phyloP scores from a whole-genome alignment of 2,329 filamentous ascomycete genomes.

The Lachnellula arida region DNA sequence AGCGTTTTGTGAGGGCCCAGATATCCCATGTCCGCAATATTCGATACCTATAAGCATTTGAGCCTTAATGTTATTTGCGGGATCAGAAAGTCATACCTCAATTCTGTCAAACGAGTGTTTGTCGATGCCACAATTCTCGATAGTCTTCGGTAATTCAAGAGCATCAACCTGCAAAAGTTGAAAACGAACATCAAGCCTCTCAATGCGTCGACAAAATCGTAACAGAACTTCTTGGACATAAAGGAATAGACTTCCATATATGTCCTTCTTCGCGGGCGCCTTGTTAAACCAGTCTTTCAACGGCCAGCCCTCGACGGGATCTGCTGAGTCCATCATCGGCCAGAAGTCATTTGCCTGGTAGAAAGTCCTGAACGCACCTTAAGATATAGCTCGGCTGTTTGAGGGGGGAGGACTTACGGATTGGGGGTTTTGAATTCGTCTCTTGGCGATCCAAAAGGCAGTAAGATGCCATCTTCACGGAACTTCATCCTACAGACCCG shows the following conservation, averaged over 20 bases:
- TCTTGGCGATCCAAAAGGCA: slow-evolving; percentile 36
- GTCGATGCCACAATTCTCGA: slow-evolving; percentile 20
- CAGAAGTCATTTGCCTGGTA: slow-evolving; percentile 30
- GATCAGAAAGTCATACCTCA: slow-evolving; percentile 30
- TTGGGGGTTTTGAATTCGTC: slow-evolving; percentile 36
- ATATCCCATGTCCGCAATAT: slow-evolving; percentile 35
- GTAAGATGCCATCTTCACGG: slow-evolving; percentile 35
- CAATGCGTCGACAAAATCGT: slow-evolving; percentile 29
- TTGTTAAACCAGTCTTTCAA: slow-evolving; percentile 25
- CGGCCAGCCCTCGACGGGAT: slow-evolving; percentile 37
- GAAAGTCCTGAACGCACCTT: slow-evolving; percentile 30
- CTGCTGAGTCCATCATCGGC: slow-evolving; percentile 35
- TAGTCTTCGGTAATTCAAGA: not conserved
- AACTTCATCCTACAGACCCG: slow-evolving; percentile 32
- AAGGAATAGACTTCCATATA: slow-evolving; percentile 37
- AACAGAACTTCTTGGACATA: slow-evolving; percentile 29
- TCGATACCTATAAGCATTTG: slow-evolving; percentile 31
- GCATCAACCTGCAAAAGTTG: slow-evolving; percentile 27
- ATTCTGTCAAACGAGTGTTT: slow-evolving; percentile 33
- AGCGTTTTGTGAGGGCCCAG: slow-evolving; percentile 29
- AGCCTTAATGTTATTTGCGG: not conserved
- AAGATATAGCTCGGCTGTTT: not conserved
- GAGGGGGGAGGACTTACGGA: slow-evolving; percentile 31
- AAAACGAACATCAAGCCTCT: slow-evolving; percentile 22
- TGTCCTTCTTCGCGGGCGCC: slow-evolving; percentile 32